Conservation (phyloP, 306 rosid genomes). For the Glycyrrhiza uralensis region DNA sequence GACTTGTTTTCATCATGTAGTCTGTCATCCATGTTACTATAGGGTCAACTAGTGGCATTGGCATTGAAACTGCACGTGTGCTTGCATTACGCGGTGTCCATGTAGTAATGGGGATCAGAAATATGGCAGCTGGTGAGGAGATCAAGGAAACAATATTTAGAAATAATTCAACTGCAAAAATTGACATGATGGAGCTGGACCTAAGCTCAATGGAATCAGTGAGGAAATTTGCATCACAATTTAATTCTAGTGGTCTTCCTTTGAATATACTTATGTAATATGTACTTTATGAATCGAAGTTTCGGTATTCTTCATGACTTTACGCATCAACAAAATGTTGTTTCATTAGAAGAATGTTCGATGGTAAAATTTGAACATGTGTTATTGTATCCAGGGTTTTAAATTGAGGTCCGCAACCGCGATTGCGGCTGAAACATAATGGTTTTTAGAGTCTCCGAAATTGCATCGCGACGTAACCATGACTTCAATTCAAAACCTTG, state of each 20-base stretch:
- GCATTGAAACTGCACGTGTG: too few species aligned
- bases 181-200: conserved; percentile 52
- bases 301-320: neutral
- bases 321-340: neutral
- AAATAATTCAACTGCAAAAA: conserved; percentile 55
- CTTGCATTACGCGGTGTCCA: too few species aligned
- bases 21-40: too few species aligned
- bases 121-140: conserved; percentile 45
- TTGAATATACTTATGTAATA: conserved; percentile 66
- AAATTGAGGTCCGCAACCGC: too few species aligned
- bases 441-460: too few species aligned
- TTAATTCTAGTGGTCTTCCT: conserved; percentile 48
- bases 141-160: conserved; percentile 51
- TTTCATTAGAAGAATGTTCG: neutral
- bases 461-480: too few species aligned
- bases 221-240: conserved; percentile 59
- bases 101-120: conserved; percentile 70
- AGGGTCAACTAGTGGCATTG: too few species aligned
- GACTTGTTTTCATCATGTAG: too few species aligned
- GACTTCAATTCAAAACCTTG: too few species aligned
- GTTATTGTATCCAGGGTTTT: neutral
- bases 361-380: neutral
- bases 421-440: too few species aligned
- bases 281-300: neutral
- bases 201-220: conserved; percentile 62